A percentile compares a stretch with the other conserved stretches of the same genome.
phyloP scores from a whole-genome alignment of 2,329 filamentous ascomycete species.

The Fusarium haematococcum region DNA sequence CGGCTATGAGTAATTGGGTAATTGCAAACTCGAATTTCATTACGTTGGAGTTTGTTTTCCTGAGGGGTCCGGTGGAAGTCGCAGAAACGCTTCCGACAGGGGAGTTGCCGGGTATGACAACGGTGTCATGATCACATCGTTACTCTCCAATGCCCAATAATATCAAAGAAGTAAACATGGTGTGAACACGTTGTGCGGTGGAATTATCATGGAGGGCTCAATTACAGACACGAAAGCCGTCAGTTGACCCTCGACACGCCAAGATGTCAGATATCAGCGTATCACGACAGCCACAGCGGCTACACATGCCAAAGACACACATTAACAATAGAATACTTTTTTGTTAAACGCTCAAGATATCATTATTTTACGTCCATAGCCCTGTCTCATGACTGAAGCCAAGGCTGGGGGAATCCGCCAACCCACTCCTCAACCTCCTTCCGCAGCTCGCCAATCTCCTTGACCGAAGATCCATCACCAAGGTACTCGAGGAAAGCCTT shows the following conservation, averaged over 20 bases:
- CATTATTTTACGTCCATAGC: slow-evolving; percentile 13
- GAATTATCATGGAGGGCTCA: background rate
- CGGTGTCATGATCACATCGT: background rate
- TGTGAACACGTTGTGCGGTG: background rate
- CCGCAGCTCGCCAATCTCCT: slow-evolving; percentile 75
- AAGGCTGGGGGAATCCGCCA: slow-evolving; percentile 53
- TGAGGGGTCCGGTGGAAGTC: background rate
- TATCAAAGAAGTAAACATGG: background rate
- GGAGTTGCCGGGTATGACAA: background rate
- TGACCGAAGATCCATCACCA: slow-evolving; percentile 72
- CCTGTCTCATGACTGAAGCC: slow-evolving; percentile 40
- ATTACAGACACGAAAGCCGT: background rate
- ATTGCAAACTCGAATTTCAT: background rate
- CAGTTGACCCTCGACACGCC: background rate
- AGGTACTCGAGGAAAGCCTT: slow-evolving; percentile 75
- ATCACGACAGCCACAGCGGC: background rate
- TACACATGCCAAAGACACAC: background rate
- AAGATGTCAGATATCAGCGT: background rate
- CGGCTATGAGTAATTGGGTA: background rate
- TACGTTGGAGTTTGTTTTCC: background rate
- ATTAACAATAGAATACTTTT: background rate
- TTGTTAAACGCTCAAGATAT: slow-evolving; percentile 26
- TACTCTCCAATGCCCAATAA: background rate
- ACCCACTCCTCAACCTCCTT: slow-evolving; percentile 80
- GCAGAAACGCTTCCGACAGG: background rate